Conservation (phyloP, 2,329 filamentous ascomycete species). For the Venturia effusa region DNA sequence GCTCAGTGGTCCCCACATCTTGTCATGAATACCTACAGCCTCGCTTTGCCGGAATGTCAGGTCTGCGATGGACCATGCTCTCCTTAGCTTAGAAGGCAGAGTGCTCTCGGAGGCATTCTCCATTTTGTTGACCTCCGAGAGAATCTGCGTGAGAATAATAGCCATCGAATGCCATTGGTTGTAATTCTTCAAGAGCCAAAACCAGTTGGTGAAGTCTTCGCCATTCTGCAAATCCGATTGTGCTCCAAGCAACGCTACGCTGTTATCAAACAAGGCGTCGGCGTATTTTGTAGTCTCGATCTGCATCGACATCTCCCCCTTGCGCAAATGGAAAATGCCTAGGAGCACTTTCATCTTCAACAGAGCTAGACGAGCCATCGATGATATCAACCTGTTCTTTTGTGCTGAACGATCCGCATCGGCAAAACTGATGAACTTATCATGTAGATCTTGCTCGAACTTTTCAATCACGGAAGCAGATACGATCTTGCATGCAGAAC, state of each 20-base stretch:
- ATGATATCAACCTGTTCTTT: not conserved
- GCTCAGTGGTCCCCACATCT: not conserved
- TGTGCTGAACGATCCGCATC: not conserved
- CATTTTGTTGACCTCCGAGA: not conserved
- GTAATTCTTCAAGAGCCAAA: constrained; percentile 41
- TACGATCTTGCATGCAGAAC: not conserved
- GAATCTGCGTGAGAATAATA: constrained; percentile 33
- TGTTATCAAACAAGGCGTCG: constrained; percentile 22
- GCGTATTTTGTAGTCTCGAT: constrained; percentile 17
- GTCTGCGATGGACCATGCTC: not conserved
- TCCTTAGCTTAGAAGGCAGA: not conserved
- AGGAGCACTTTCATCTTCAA: not conserved
- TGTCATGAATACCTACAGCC: not conserved
- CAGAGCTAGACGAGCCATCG: not conserved
- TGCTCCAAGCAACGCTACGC: constrained; percentile 37
- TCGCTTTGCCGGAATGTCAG: not conserved
- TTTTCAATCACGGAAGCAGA: constrained; percentile 1
- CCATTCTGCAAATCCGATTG: constrained; percentile 23
- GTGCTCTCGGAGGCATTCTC: not conserved
- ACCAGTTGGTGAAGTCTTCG: constrained; percentile 29
- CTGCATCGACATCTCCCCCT: not conserved
- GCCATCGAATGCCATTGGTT: constrained; percentile 47
- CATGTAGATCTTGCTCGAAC: constrained; percentile 14
- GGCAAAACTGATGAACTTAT: not conserved
- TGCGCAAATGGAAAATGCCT: not conserved